phyloP scores from a whole-genome alignment of 768 basidiomycete genomes.

The Hysterangium stoloniferum region DNA sequence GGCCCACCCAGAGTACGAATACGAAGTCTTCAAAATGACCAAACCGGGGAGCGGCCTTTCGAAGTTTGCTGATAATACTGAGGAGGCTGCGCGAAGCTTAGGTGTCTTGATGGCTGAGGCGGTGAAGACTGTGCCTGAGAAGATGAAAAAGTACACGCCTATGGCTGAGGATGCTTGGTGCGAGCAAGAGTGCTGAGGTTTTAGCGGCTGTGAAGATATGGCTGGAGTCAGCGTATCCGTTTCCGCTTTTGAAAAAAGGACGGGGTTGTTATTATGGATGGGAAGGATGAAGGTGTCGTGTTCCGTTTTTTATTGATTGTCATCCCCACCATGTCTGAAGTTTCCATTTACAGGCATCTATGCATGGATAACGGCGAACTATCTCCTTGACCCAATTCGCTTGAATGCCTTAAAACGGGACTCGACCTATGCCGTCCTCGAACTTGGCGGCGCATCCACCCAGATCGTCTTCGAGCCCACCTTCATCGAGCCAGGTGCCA shows the following conservation, averaged over 20 bases:
- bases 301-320: background rate
- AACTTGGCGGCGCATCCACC: slow-evolving; percentile 93
- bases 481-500: slow-evolving; percentile 34
- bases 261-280: slow-evolving; percentile 88
- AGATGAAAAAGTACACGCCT: slow-evolving; percentile 65
- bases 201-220: slow-evolving; percentile 61
- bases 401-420: slow-evolving; percentile 39
- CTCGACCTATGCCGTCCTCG: slow-evolving; percentile 80
- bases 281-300: slow-evolving; percentile 72
- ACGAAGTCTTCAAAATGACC: slow-evolving; percentile 83
- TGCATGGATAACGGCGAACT: slow-evolving; percentile 98
- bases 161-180: slow-evolving; percentile 81
- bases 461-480: slow-evolving; percentile 95
- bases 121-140: slow-evolving; percentile 61
- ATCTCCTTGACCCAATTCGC: slow-evolving; percentile 70
- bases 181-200: slow-evolving; percentile 56
- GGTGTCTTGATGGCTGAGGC: slow-evolving; percentile 79
- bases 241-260: slow-evolving; percentile 52
- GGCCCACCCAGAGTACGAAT: slow-evolving; percentile 71
- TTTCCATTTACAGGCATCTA: slow-evolving; percentile 47
- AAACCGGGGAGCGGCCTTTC: slow-evolving; percentile 83
- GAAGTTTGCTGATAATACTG: slow-evolving; percentile 46
- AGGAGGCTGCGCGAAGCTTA: slow-evolving; percentile 68
- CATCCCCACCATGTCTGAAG: background rate
- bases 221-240: slow-evolving; percentile 56